Conservation (phyloP, 164 flowering plant species). For the Umbilicus rupestris region DNA sequence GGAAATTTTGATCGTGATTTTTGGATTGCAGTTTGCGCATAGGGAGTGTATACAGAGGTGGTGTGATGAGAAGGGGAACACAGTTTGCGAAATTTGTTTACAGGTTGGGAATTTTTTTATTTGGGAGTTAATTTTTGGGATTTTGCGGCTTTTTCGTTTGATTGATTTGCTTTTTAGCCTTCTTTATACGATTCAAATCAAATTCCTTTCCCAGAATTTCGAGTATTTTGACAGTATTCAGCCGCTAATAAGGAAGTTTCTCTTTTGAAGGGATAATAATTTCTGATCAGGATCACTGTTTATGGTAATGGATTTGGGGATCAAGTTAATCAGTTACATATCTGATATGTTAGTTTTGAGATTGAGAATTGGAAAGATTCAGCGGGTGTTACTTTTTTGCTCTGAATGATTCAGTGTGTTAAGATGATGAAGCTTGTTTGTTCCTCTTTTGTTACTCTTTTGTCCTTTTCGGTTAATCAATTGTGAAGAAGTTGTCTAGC, state of each 20-base stretch:
- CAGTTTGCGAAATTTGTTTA: constrained; percentile 15
- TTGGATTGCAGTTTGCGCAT: constrained; percentile 14
- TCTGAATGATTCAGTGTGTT: no score
- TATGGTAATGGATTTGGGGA: neutral
- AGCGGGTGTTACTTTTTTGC: neutral
- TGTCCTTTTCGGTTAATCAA: neutral
- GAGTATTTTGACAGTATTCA: neutral
- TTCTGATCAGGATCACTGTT: no score
- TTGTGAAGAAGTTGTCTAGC: neutral
- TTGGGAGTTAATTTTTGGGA: neutral
- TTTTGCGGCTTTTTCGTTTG: neutral
- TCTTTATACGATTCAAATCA: neutral
- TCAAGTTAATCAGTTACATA: neutral
- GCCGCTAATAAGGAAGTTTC: neutral
- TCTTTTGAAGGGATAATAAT: no score
- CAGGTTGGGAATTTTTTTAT: constrained; percentile 4
- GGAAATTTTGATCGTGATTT: neutral
- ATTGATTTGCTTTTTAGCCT: neutral
- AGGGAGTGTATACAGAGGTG: constrained; percentile 16
- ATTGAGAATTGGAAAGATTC: neutral
- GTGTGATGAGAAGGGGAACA: constrained; percentile 18
- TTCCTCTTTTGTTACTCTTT: neutral
- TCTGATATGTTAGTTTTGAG: neutral
- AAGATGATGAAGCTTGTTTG: no score
- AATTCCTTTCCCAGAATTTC: neutral